A percentile compares a stretch with the other conserved stretches of the same genome.
These are phyloP conservation scores for Neofusicoccum kwambonambiense DNA, from an alignment of 2,329 filamentous ascomycete species.

Conservation along the genomic window DNA sequence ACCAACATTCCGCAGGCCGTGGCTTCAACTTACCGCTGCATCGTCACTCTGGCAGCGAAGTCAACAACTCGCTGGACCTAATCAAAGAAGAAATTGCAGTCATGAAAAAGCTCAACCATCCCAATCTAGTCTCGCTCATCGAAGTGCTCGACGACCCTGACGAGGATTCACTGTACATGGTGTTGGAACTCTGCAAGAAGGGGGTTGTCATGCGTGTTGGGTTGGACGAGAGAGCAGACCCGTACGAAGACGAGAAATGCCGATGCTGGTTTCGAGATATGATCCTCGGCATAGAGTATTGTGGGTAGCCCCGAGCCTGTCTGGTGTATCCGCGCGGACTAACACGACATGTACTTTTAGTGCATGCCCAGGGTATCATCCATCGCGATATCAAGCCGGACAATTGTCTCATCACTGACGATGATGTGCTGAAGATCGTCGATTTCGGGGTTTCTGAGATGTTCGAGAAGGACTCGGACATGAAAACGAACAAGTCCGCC, in stretches of 20 bases:
- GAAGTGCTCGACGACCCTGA: slow-evolving; percentile 95
- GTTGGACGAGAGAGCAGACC: slow-evolving; percentile 75
- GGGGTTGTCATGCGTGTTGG: slow-evolving; percentile 96
- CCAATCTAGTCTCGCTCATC: slow-evolving; percentile 87
- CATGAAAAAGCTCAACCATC: slow-evolving; percentile 97
- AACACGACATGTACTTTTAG: slow-evolving; percentile 41
- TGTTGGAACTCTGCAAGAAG: slow-evolving; percentile 98
- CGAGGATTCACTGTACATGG: slow-evolving; percentile 97
- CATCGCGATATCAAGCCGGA: slow-evolving; percentile 98
- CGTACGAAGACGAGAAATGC: slow-evolving; percentile 79
- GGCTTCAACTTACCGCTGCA: slow-evolving; percentile 65
- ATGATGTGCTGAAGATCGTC: slow-evolving; percentile 93
- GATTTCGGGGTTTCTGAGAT: slow-evolving; percentile 99
- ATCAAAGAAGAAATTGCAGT: slow-evolving; percentile 97
- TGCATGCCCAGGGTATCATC: slow-evolving; percentile 91
- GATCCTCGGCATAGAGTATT: slow-evolving; percentile 90
- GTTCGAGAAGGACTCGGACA: slow-evolving; percentile 84
- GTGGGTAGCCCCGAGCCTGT: slow-evolving; percentile 49
- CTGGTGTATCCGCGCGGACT: neutral
- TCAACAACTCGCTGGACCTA: slow-evolving; percentile 73
- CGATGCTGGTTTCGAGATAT: slow-evolving; percentile 93
- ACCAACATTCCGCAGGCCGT: slow-evolving; percentile 50
- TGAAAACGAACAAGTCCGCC: slow-evolving; percentile 90
- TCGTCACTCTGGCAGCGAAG: slow-evolving; percentile 56
- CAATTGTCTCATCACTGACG: slow-evolving; percentile 84